Base-by-base conservation (phyloP, 108 stramenopile species). In the Cylindrotheca closterium region DNA sequence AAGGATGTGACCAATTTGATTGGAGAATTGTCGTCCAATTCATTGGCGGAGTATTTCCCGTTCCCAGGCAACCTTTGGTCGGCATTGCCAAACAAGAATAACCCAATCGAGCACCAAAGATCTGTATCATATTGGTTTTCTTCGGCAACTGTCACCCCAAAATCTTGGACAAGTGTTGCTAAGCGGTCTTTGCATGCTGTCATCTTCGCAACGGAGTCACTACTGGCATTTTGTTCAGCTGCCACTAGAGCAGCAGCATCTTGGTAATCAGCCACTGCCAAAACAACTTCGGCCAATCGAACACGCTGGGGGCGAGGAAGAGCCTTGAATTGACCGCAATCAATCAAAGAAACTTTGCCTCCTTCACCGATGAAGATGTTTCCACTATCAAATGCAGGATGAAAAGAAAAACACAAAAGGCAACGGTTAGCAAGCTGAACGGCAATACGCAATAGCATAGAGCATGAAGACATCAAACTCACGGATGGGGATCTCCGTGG, bases 301-400 rank as follows among this genome's bases (percentile, higher is more conserved):
- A 52, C 47, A 22, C 60, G 30, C 18, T 50, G 29, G 1, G 60
- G 7, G n/a, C 50, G 5, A 3, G 69, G 25, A 2, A 70, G 69
- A 8, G 59, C 45, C 51, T 70, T 70, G 30, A 60, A 52, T 62
- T 70, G 69, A 33, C 69, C 82, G 70, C 79, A 83, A 74, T 83
- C 82, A 47, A 83, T 75, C 28, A 83, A 68, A 24, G 77, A 67
- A 23, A 83, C 77, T 49, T 70, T 34, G 31, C 77, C 77, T 23
- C 63, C 67, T 52, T 73, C 51, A 59, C 70, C 65, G 52, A 83
- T 74, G 69, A 83, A 83, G 32, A 83, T 78, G 63, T 83, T 83
- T 17, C 81, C 81, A 51, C 37, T 60, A 23, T 4, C 34, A 58
- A 30, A 19, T 10, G 30, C 8, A 47, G 7, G 17, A 25, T 51